phyloP scores from a whole-genome alignment of 768 basidiomycete genomes.

The Terana coerulea region DNA sequence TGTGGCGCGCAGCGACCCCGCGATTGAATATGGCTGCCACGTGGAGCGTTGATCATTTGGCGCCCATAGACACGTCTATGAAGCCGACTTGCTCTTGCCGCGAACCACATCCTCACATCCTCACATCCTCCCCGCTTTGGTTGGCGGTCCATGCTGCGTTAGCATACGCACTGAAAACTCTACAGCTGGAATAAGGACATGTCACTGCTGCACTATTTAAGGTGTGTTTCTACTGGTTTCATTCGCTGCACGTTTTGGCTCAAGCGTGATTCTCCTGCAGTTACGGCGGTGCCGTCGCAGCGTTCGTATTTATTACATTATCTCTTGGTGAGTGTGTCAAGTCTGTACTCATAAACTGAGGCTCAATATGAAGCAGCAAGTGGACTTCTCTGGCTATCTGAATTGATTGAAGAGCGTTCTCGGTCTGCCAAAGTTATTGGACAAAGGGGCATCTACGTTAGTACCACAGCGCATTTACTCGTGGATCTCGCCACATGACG shows the following conservation, averaged over 20 bases:
- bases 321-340: constrained; percentile 64
- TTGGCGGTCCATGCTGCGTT: constrained; percentile 9
- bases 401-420: constrained; percentile 93
- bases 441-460: constrained; percentile 82
- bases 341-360: background rate
- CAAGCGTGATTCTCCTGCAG: constrained; percentile 30
- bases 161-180: background rate
- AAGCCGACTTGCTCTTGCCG: background rate
- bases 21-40: background rate
- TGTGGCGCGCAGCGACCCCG: constrained; percentile 1
- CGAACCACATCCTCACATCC: background rate
- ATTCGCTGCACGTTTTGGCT: constrained; percentile 6
- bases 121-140: background rate
- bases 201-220: constrained; percentile 58
- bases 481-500: background rate
- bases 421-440: constrained; percentile 78
- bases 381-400: constrained; percentile 89
- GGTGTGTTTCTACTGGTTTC: constrained; percentile 36
- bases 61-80: background rate
- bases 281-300: constrained; percentile 72
- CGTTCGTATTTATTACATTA: constrained; percentile 87
- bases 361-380: constrained; percentile 56
- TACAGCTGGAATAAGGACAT: constrained; percentile 26
- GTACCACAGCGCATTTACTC: constrained; percentile 27
- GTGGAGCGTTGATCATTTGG: background rate